Evolutionary conservation across 768 basidiomycete species (phyloP).

Genomic region (Albatrellus ellisii): DNA sequence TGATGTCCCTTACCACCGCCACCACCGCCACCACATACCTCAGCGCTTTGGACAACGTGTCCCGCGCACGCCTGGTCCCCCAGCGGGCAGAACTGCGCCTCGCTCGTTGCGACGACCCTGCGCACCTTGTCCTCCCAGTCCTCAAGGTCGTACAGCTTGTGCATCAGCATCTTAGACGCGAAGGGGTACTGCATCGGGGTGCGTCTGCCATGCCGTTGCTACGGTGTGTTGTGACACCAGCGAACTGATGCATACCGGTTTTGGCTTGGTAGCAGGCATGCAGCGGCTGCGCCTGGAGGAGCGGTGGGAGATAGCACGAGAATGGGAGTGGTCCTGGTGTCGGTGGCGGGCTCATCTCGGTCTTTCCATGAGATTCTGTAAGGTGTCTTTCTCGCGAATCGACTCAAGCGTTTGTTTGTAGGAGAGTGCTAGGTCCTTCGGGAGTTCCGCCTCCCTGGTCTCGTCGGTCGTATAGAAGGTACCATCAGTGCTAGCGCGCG

Average conservation of each 20-base stretch:
- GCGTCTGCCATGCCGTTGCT: conserved; percentile 10
- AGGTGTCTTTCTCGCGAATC: conserved; percentile 9
- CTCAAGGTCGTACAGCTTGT: conserved; percentile 14
- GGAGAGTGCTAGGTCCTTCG: conserved; percentile 12
- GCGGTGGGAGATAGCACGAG: neutral
- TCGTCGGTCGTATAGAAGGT: neutral
- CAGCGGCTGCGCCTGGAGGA: conserved; percentile 1
- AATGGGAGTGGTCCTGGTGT: neutral
- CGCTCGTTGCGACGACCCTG: conserved; percentile 11
- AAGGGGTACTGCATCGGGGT: conserved; percentile 11
- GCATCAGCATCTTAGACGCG: conserved; percentile 13
- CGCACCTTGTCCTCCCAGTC: conserved; percentile 13
- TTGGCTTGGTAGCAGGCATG: too few species aligned
- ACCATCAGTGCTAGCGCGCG: conserved; percentile 4
- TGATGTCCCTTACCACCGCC: too few species aligned
- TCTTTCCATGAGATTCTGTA: neutral
- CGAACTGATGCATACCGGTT: too few species aligned
- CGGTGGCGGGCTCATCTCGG: conserved; percentile 2
- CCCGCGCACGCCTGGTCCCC: neutral
- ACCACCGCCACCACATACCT: neutral
- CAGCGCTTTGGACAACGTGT: neutral
- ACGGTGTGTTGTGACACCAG: too few species aligned
- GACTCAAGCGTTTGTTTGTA: conserved; percentile 9
- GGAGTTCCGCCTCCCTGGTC: conserved; percentile 4
- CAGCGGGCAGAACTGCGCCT: conserved; percentile 12